phyloP scores from a whole-genome alignment of 2,329 filamentous ascomycete genomes.

The Arthrobotrys pseudoclavata region DNA sequence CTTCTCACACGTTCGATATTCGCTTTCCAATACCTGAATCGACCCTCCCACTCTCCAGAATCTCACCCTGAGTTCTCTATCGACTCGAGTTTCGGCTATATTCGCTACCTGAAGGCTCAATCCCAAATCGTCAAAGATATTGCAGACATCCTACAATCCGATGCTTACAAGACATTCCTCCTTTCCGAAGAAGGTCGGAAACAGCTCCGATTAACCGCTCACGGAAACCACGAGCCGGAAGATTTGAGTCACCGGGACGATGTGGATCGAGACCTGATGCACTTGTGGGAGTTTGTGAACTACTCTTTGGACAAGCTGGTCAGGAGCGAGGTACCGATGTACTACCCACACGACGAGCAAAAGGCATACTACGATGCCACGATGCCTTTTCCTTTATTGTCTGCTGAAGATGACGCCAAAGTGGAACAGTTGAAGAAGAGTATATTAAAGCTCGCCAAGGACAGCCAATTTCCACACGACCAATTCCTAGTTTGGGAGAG shows the following conservation, averaged over 20 bases:
- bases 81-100: slow-evolving; percentile 56
- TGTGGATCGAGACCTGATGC: slow-evolving; percentile 58
- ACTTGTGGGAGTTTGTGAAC: slow-evolving; percentile 59
- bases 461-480: slow-evolving; percentile 52
- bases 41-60: slow-evolving; percentile 45
- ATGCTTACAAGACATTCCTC: slow-evolving; percentile 40
- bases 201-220: slow-evolving; percentile 53
- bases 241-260: slow-evolving; percentile 52
- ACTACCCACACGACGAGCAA: slow-evolving; percentile 51
- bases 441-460: slow-evolving; percentile 41
- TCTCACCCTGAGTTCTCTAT: slow-evolving; percentile 44
- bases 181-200: slow-evolving; percentile 52
- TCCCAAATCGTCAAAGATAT: slow-evolving; percentile 55
- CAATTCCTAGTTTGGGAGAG: slow-evolving; percentile 56
- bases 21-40: slow-evolving; percentile 59
- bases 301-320: slow-evolving; percentile 55
- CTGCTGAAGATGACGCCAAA: slow-evolving; percentile 39
- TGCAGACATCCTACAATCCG: slow-evolving; percentile 52
- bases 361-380: slow-evolving; percentile 43
- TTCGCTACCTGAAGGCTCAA: slow-evolving; percentile 49
- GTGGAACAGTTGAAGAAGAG: slow-evolving; percentile 45
- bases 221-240: slow-evolving; percentile 58
- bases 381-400: slow-evolving; percentile 46
- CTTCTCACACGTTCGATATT: slow-evolving; percentile 59
- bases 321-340: slow-evolving; percentile 53